Evolutionary conservation across 257 asterid species (phyloP).

Genomic region (Perilla frutescens): DNA sequence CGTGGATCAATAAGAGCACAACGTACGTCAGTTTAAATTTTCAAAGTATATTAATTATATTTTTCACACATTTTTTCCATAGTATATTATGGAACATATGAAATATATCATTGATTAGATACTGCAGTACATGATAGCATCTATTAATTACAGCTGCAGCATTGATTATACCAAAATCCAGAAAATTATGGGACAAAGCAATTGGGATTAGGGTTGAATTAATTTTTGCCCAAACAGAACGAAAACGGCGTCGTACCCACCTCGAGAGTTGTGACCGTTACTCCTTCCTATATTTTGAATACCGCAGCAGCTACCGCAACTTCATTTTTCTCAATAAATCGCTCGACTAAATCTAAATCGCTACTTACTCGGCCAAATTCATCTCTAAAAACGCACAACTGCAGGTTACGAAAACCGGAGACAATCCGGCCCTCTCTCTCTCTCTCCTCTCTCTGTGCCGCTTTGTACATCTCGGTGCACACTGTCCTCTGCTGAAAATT

Average conservation of each 20-base stretch:
- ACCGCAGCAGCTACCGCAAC: slow-evolving; percentile 13
- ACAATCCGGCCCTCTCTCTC: slow-evolving; percentile 32
- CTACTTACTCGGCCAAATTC: too few species aligned
- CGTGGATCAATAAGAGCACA: too few species aligned
- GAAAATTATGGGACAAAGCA: slow-evolving; percentile 12
- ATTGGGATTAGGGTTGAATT: neutral
- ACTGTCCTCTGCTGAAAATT: slow-evolving; percentile 47
- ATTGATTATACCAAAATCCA: neutral
- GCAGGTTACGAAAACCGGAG: slow-evolving; percentile 36
- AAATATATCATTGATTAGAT: too few species aligned
- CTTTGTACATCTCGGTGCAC: slow-evolving; percentile 49
- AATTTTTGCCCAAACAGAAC: neutral
- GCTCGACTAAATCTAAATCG: neutral
- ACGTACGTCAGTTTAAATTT: too few species aligned
- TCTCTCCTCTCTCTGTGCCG: slow-evolving; percentile 37
- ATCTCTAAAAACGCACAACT: slow-evolving; percentile 24
- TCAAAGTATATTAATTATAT: too few species aligned
- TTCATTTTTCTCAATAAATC: neutral
- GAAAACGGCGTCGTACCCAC: slow-evolving; percentile 52
- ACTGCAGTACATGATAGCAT: too few species aligned
- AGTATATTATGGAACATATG: too few species aligned
- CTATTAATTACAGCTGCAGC: neutral
- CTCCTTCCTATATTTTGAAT: slow-evolving; percentile 39
- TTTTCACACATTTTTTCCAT: too few species aligned
- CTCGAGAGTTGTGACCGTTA: slow-evolving; percentile 78